These are phyloP conservation scores for Candida wancherniae DNA, from an alignment of 805 yeast species.

Conservation along the genomic window DNA sequence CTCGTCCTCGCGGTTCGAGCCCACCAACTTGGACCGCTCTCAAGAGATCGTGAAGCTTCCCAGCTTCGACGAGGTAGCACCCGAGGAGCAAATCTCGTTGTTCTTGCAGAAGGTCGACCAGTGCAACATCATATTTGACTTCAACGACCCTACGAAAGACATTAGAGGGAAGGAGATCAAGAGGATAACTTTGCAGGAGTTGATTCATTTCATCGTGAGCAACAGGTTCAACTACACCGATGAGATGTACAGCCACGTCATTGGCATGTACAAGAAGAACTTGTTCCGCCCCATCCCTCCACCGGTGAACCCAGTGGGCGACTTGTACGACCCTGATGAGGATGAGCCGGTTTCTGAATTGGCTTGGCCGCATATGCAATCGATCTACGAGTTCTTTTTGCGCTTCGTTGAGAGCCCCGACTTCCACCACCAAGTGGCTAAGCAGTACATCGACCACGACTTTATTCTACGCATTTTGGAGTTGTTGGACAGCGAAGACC, in stretches of 20 bases:
- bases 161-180: conserved; percentile 90
- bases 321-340: conserved; percentile 94
- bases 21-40: conserved; percentile 42
- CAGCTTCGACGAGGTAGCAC: conserved; percentile 76
- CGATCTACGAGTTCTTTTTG: conserved; percentile 89
- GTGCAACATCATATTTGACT: conserved; percentile 91
- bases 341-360: conserved; percentile 96
- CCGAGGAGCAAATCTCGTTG: conserved; percentile 72
- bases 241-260: conserved; percentile 83
- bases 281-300: conserved; percentile 96
- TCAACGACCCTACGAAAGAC: conserved; percentile 88
- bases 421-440: conserved; percentile 88
- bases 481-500: conserved; percentile 93
- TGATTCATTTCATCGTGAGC: conserved; percentile 80
- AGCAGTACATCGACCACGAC: conserved; percentile 87
- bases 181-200: conserved; percentile 79
- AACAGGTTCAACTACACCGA: conserved; percentile 84
- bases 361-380: conserved; percentile 99
- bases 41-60: conserved; percentile 69
- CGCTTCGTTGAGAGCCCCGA: conserved; percentile 92
- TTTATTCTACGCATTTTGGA: conserved; percentile 79
- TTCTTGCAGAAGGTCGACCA: conserved; percentile 89
- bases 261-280: conserved; percentile 83
- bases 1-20: conserved; percentile 86
- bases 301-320: conserved; percentile 96